A percentile compares a stretch with the other conserved stretches of the same genome.
Conservation (phyloP, 2,329 filamentous ascomycete genomes). For the Fusarium pseudoanthophilum region DNA sequence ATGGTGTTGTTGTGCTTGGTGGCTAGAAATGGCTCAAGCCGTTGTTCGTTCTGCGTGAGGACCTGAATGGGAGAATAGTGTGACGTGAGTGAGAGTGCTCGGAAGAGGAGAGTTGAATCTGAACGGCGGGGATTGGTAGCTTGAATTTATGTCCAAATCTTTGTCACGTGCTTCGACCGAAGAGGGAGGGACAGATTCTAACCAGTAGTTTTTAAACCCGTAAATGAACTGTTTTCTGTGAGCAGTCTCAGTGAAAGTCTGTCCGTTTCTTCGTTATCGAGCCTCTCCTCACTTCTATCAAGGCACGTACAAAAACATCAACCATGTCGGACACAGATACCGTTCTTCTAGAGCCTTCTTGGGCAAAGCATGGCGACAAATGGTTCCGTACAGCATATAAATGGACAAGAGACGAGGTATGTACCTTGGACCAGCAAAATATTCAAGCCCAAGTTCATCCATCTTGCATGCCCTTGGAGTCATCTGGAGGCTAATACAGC, state of each 20-base stretch:
- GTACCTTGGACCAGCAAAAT: fast-evolving
- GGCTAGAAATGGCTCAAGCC: not conserved
- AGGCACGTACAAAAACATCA: fast-evolving
- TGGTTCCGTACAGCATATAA: not conserved
- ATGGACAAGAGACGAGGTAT: not conserved
- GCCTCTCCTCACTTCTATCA: not conserved
- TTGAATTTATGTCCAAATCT: not conserved
- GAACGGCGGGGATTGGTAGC: fast-evolving
- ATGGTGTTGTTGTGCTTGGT: not conserved
- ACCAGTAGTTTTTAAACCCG: not conserved
- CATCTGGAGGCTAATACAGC: fast-evolving
- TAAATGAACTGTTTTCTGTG: not conserved
- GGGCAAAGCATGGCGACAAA: not conserved
- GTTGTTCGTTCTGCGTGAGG: not conserved
- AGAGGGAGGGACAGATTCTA: not conserved
- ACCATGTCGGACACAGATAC: fast-evolving
- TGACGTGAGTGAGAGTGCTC: not conserved
- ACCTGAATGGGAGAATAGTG: not conserved
- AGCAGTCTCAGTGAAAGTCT: not conserved
- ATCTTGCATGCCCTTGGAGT: fast-evolving
- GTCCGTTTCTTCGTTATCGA: fast-evolving
- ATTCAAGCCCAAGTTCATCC: not conserved
- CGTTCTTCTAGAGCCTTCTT: not conserved
- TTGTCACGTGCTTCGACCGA: not conserved
- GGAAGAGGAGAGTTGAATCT: not conserved